Evolutionary conservation across 1,284 basidiomycete species (phyloP).

Genomic region (Austroboletus novae-zelandiae): DNA sequence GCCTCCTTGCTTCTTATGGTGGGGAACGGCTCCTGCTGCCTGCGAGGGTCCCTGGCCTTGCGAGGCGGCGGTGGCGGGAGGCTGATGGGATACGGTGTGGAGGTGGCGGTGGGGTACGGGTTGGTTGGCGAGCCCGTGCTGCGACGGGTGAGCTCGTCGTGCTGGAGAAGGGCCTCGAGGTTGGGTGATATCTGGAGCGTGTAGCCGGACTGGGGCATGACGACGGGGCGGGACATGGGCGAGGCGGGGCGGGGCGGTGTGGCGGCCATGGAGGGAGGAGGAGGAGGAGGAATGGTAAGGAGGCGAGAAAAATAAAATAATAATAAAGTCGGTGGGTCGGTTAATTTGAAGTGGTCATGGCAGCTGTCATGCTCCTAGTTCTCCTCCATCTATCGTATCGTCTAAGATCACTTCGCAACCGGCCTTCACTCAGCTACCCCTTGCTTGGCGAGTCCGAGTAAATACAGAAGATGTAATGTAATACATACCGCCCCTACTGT

Average conservation of each 20-base stretch:
- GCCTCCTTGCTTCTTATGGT: conserved; percentile 17
- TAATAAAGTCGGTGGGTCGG: no score
- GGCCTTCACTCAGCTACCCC: no score
- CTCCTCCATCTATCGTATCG: no score
- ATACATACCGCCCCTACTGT: neutral
- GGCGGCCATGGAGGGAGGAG: conserved; percentile 14
- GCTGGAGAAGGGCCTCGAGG: conserved; percentile 59
- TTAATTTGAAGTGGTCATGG: no score
- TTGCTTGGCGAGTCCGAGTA: no score
- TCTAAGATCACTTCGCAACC: no score
- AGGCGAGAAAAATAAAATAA: neutral
- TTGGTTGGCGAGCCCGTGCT: conserved; percentile 26
- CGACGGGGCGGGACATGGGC: conserved; percentile 4
- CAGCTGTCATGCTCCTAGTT: no score
- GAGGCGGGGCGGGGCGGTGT: conserved; percentile 22
- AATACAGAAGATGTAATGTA: no score
- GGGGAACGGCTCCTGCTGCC: conserved; percentile 14
- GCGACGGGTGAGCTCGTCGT: conserved; percentile 46
- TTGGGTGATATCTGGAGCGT: conserved; percentile 56
- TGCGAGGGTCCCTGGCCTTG: conserved; percentile 11
- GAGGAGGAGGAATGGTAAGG: neutral
- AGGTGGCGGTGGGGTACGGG: neutral
- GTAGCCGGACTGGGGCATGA: neutral
- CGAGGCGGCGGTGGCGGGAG: conserved; percentile 32
- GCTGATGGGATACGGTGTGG: conserved; percentile 24